Evolutionary conservation across 805 yeast species (phyloP).

Genomic region (Spencermartinsiella europaea): DNA sequence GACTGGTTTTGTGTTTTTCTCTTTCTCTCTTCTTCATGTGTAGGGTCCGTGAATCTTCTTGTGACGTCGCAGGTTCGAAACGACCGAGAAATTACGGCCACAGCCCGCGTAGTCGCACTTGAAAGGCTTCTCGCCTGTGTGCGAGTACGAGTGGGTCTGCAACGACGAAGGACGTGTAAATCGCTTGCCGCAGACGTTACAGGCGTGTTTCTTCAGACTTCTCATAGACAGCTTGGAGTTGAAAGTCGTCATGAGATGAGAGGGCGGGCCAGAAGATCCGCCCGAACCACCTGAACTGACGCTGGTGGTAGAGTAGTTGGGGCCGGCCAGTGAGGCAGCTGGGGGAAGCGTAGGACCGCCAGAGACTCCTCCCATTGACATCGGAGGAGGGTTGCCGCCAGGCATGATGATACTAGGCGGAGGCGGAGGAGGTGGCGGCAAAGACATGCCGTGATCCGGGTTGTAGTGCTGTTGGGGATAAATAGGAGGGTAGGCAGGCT

Average conservation of each 20-base stretch:
- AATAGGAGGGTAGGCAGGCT: slow-evolving; percentile 8
- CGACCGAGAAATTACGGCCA: slow-evolving; percentile 66
- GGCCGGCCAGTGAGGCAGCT: background rate
- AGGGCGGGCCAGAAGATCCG: slow-evolving; percentile 18
- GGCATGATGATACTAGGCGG: slow-evolving; percentile 1
- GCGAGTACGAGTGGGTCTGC: slow-evolving; percentile 76
- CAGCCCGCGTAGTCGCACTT: slow-evolving; percentile 64
- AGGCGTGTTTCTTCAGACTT: slow-evolving; percentile 29
- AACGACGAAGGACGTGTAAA: slow-evolving; percentile 82
- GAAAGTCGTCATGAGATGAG: slow-evolving; percentile 24
- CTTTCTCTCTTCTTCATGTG: too few relatives aligned
- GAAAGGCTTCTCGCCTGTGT: slow-evolving; percentile 75
- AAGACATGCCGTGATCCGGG: slow-evolving; percentile 5
- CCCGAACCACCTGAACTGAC: background rate
- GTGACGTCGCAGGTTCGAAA: slow-evolving; percentile 83
- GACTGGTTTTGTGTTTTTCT: too few relatives aligned
- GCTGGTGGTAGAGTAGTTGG: slow-evolving; percentile 2
- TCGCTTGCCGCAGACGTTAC: slow-evolving; percentile 60
- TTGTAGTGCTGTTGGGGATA: slow-evolving; percentile 3
- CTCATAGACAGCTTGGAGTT: slow-evolving; percentile 20
- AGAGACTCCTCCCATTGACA: background rate
- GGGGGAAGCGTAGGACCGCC: slow-evolving; percentile 2
- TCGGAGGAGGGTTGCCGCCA: background rate
- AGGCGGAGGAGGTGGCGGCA: slow-evolving; percentile 2
- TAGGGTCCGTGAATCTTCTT: slow-evolving; percentile 49